Evolutionary conservation across 768 basidiomycete species (phyloP).

Genomic region (Collybiopsis confluens): DNA sequence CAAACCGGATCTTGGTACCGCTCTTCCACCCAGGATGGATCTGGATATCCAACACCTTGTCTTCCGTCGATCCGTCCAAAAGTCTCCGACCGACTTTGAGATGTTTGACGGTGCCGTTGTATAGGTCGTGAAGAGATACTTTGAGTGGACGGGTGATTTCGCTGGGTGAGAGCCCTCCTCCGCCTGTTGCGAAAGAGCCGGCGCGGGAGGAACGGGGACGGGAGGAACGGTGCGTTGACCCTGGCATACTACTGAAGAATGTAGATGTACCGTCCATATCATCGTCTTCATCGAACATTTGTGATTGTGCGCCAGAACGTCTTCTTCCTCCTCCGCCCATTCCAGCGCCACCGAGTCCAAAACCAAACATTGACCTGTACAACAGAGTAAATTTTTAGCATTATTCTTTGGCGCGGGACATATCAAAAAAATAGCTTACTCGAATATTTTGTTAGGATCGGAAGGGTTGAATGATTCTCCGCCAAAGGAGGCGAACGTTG

Average conservation of each 20-base stretch:
- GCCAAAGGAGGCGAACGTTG: conserved; percentile 32
- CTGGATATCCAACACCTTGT: conserved; percentile 79
- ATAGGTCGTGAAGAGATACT: conserved; percentile 82
- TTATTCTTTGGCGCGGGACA: no score
- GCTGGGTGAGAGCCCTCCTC: conserved; percentile 30
- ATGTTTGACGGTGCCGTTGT: conserved; percentile 79
- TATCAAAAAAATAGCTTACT: conserved; percentile 46
- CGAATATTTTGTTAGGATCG: conserved; percentile 87
- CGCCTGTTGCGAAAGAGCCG: conserved; percentile 17
- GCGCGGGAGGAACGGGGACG: conserved; percentile 34
- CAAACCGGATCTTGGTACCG: conserved; percentile 91
- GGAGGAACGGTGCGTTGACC: conserved; percentile 52
- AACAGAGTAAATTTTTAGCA: conserved; percentile 1
- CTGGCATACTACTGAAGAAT: conserved; percentile 40
- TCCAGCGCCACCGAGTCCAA: conserved; percentile 25
- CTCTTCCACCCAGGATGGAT: conserved; percentile 92
- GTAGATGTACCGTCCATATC: conserved; percentile 41
- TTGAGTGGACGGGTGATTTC: conserved; percentile 83
- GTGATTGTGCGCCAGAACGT: conserved; percentile 21
- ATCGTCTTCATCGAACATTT: conserved; percentile 33
- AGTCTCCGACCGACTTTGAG: conserved; percentile 80
- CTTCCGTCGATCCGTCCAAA: conserved; percentile 72
- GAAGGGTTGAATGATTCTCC: conserved; percentile 56
- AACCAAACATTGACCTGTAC: conserved; percentile 55
- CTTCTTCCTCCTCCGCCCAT: conserved; percentile 33